phyloP scores from a whole-genome alignment of 1,139 yeast genomes.

The Candida sanyaensis region DNA sequence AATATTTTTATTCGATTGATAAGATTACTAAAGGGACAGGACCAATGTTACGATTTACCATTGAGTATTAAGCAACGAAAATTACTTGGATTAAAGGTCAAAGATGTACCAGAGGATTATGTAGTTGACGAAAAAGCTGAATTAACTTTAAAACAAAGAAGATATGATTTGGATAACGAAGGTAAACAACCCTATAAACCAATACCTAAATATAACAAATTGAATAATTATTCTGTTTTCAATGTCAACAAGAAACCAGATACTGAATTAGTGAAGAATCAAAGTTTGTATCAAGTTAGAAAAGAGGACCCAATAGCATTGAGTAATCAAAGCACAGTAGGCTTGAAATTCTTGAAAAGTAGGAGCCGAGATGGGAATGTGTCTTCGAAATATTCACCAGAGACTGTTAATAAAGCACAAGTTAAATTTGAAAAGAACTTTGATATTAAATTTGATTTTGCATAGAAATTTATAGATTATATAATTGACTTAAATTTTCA shows the following conservation, averaged over 20 bases:
- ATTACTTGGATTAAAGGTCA: constrained; percentile 33
- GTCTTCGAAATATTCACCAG: constrained; percentile 6
- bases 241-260: background rate
- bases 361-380: constrained; percentile 1
- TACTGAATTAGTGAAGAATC: background rate
- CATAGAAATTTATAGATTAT: constrained; percentile 16
- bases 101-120: constrained; percentile 5
- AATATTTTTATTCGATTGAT: constrained; percentile 18
- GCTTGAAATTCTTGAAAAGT: constrained; percentile 1
- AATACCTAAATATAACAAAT: constrained; percentile 13
- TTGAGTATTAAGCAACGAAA: constrained; percentile 37
- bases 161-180: constrained; percentile 13
- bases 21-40: constrained; percentile 30
- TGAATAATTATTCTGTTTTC: constrained; percentile 11
- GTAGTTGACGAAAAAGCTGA: constrained; percentile 14
- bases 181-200: constrained; percentile 8
- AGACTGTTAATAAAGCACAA: constrained; percentile 9
- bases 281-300: constrained; percentile 6
- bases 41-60: constrained; percentile 46
- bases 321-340: background rate
- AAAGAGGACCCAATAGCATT: constrained; percentile 1
- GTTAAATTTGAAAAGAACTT: constrained; percentile 15
- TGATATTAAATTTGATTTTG: constrained; percentile 11
- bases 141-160: constrained; percentile 15
- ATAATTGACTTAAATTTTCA: constrained; percentile 39